phyloP scores from a whole-genome alignment of 2,329 filamentous ascomycete species.

The Fusarium lateritium region DNA sequence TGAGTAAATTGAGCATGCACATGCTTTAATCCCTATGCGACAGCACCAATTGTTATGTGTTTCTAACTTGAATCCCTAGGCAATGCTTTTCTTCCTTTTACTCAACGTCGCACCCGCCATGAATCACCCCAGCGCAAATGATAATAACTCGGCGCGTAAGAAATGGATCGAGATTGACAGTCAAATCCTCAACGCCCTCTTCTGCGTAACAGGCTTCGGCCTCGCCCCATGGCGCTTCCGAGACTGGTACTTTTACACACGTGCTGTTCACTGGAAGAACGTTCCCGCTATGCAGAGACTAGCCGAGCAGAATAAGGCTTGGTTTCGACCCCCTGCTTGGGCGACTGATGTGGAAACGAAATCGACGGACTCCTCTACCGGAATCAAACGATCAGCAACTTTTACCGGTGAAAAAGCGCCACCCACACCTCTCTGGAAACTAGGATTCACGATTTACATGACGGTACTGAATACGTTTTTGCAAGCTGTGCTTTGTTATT shows the following conservation, averaged over 20 bases:
- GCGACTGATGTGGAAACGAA: neutral
- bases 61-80: neutral
- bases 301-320: slow-evolving; percentile 8
- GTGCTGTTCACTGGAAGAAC: neutral
- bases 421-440: neutral
- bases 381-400: neutral
- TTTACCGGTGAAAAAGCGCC: slow-evolving; percentile 2
- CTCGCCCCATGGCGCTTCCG: slow-evolving; percentile 86
- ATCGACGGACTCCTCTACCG: neutral
- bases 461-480: slow-evolving; percentile 10
- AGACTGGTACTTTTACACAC: slow-evolving; percentile 63
- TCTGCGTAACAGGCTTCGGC: slow-evolving; percentile 88
- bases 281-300: slow-evolving; percentile 3
- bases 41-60: too few species aligned
- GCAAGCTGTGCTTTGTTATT: slow-evolving; percentile 6
- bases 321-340: slow-evolving; percentile 10
- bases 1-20: neutral
- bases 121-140: slow-evolving; percentile 56
- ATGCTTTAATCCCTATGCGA: neutral
- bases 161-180: slow-evolving; percentile 89
- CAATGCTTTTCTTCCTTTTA: slow-evolving; percentile 12
- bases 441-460: slow-evolving; percentile 10
- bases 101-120: slow-evolving; percentile 7
- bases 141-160: slow-evolving; percentile 79
- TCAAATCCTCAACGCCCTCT: slow-evolving; percentile 83